Evolutionary conservation across 2,329 filamentous ascomycete species (phyloP), one percentile per base, ranked within the genome.

Genomic region (Aaosphaeria arxii): DNA sequence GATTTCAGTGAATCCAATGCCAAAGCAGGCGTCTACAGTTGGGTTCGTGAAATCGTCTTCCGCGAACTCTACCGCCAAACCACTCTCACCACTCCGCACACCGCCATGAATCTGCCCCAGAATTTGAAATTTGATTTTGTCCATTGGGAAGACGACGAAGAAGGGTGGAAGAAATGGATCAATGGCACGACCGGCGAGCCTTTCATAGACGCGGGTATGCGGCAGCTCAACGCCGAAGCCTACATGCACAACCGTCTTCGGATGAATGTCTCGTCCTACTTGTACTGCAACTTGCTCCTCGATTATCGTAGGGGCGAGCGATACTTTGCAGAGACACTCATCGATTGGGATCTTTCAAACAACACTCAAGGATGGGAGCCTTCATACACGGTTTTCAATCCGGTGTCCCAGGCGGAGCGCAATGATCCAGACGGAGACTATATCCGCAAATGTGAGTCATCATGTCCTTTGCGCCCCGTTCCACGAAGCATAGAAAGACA

Each of bases 311-410:
- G 70, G 2, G 77, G 77, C 7, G 77, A 80, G 58, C 63, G 76
- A 1, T 80, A 77, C 49, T 79, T 79, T 50, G 76, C 76, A 1
- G 75, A 78, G 53, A 74, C 73, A 2, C 58, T 80, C 30, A 68
- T 76, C 32, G 74, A 77, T 51, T 73, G 72, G 69, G 71, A 76
- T 63, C 54, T 81, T 48, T 66, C 66, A 33, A 76, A 80, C 51
- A 76, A 80, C 55, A 74, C 77, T n/a, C 71, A 80, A 47, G 71
- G 74, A 30, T 79, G 76, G 77, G 74, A 79, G 60, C 77, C 77
- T 1, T 70, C 64, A 17, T 79, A 77, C 48, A 78, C 77, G 0
- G 66, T 77, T 9, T 77, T 77, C 59, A 77, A 76, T 46, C 69
- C 69, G 3, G 66, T 71, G 7, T 56, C 49, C 3, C 69, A 72